These are phyloP conservation scores for Podaxis rugospora DNA, from an alignment of 768 basidiomycete species.

Conservation along the genomic window DNA sequence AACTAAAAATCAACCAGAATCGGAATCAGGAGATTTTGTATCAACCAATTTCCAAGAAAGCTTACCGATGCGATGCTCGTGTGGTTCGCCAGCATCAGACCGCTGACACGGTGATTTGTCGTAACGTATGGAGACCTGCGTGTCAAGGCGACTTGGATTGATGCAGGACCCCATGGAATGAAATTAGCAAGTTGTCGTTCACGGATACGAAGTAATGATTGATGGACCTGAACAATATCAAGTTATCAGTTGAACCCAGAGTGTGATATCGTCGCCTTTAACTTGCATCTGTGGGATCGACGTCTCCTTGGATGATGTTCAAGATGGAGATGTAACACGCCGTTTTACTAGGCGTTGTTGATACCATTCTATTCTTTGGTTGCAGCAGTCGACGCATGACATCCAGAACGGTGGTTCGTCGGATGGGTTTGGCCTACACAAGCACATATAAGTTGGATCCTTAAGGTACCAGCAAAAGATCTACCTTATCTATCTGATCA, in stretches of 20 bases:
- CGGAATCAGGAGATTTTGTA: neutral
- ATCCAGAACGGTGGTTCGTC: constrained; percentile 95
- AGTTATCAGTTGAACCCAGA: constrained; percentile 1
- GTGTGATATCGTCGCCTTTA: neutral
- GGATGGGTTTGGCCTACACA: constrained; percentile 83
- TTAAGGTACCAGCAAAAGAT: constrained; percentile 11
- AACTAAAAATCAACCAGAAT: constrained; percentile 43
- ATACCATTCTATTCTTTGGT: constrained; percentile 98
- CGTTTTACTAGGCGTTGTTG: constrained; percentile 85
- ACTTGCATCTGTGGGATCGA: constrained; percentile 92
- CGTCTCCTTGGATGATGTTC: constrained; percentile 98
- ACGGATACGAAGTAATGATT: constrained; percentile 93
- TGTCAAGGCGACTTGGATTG: constrained; percentile 95
- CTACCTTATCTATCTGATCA: constrained; percentile 92
- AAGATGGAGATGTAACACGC: constrained; percentile 97
- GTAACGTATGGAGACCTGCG: constrained; percentile 85
- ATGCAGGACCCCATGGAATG: constrained; percentile 99
- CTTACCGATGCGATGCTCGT: constrained; percentile 95
- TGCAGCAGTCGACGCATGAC: constrained; percentile 97
- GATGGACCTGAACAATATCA: constrained; percentile 70
- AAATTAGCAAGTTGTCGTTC: constrained; percentile 97
- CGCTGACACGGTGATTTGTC: constrained; percentile 91
- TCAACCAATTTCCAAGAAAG: constrained; percentile 15
- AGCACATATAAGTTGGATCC: neutral
- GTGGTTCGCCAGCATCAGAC: constrained; percentile 98